Evolutionary conservation across 257 asterid genomes (phyloP).

Genomic region (Nicotiana tabacum): DNA sequence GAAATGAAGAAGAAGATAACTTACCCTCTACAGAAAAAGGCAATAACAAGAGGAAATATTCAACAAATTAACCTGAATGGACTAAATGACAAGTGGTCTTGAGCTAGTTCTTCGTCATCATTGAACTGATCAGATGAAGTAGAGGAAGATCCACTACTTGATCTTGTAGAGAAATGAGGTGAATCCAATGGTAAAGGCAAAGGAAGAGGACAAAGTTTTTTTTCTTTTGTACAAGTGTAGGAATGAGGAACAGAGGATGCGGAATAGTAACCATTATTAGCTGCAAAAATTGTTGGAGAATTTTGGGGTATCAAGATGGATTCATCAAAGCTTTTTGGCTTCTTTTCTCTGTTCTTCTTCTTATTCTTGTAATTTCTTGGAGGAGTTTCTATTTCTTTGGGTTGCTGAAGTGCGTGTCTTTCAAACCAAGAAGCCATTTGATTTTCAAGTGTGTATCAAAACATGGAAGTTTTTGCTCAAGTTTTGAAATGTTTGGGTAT

Average conservation of each 20-base stretch:
- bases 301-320: conserved; percentile 2
- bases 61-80: conserved; percentile 7
- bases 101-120: not conserved
- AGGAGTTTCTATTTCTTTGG: not conserved
- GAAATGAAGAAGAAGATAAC: not conserved
- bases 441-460: not conserved
- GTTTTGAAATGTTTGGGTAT: not conserved
- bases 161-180: conserved; percentile 10
- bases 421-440: conserved; percentile 3
- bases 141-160: conserved; percentile 1
- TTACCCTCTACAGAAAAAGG: not conserved
- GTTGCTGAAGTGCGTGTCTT: not conserved
- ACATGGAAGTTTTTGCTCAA: not conserved
- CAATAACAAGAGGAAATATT: not conserved
- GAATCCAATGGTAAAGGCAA: conserved; percentile 19
- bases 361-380: not conserved
- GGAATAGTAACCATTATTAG: not conserved
- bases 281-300: not conserved
- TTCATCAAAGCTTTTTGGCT: conserved; percentile 9
- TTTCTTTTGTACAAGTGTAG: not conserved
- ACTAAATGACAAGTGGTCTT: not conserved
- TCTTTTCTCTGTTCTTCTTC: not conserved
- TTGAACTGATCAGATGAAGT: conserved; percentile 4
- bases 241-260: not conserved
- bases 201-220: conserved; percentile 11